These are phyloP conservation scores for Pseudogymnoascus sp. DNA, from an alignment of 2,329 filamentous ascomycete species.

Conservation along the genomic window DNA sequence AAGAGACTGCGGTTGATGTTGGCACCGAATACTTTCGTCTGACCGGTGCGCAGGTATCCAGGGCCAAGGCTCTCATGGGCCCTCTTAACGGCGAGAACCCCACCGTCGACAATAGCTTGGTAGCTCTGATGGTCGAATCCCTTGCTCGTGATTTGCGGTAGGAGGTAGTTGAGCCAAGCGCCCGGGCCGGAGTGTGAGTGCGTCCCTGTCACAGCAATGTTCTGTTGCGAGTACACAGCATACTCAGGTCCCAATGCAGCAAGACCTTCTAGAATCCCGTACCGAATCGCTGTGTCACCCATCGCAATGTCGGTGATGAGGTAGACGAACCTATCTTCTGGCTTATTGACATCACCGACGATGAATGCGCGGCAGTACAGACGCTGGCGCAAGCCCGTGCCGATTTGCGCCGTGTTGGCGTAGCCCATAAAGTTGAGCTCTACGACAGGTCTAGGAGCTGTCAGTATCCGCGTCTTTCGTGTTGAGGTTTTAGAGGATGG, in stretches of 20 bases:
- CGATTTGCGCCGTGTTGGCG: slow-evolving; percentile 73
- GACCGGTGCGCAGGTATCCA: slow-evolving; percentile 63
- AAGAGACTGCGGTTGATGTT: slow-evolving; percentile 87
- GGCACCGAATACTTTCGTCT: slow-evolving; percentile 60
- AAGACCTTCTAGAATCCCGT: slow-evolving; percentile 76
- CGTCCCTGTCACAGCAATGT: slow-evolving; percentile 83
- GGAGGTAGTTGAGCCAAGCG: slow-evolving; percentile 88
- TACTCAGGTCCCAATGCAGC: slow-evolving; percentile 62
- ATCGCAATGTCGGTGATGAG: slow-evolving; percentile 79
- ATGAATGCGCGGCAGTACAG: slow-evolving; percentile 88
- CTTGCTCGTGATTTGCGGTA: slow-evolving; percentile 81
- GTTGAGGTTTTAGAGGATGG: background rate
- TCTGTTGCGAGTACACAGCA: slow-evolving; percentile 65
- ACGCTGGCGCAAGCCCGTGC: slow-evolving; percentile 76
- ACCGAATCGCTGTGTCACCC: slow-evolving; percentile 79
- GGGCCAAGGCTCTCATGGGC: slow-evolving; percentile 62
- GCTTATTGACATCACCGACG: slow-evolving; percentile 57
- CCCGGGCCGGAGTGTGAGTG: slow-evolving; percentile 89
- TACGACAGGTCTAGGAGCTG: slow-evolving; percentile 58
- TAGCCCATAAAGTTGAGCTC: slow-evolving; percentile 91
- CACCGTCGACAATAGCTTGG: slow-evolving; percentile 78
- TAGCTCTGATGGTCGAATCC: slow-evolving; percentile 86
- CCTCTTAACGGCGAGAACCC: slow-evolving; percentile 68
- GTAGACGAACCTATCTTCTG: slow-evolving; percentile 71
- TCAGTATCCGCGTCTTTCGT: background rate